Evolutionary conservation across 2,329 filamentous ascomycete genomes (phyloP), one percentile per base, ranked within the genome.

Genomic region (Cordyceps cicadae): DNA sequence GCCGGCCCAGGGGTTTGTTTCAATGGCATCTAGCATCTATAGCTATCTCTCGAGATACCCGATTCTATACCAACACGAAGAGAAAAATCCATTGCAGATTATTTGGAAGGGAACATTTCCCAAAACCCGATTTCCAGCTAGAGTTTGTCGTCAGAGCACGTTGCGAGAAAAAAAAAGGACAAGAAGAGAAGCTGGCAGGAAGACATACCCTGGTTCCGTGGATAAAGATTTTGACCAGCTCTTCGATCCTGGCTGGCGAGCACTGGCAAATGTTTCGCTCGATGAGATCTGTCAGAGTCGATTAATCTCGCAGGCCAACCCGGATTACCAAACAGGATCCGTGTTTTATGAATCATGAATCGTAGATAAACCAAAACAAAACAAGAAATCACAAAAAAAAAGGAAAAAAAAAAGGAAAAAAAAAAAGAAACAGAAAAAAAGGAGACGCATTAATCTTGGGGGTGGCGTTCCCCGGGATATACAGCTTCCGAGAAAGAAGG

Each of bases 151-250:
- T 2, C 21, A 29, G 4, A 7, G 51, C 3, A 46, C 15, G 21
- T 17, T 5, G 34, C 17, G 7, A 5, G 5, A 37, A 14, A 17
- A 19, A 19, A 17, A 21, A 5, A 29, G 7, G 29, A 29, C 5
- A 7, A 29, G 7, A 34, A 29, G 29, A 29, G 6, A 29, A 29
- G n/a, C 24, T 17, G n/a, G 34, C 17, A 17, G 37, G 37, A 3
- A 37, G 53, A 70, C 81, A 74, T 72, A 90, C 89, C 78, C 87
- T 89, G 17, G 91, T 95, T n/a, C 88, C 90, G 66, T 92, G 88
- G 52, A 92, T 84, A 69, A 97, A 97, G 55, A 97, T 90, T 65
- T 83, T 80, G 51, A 93, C 85, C 54, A 97, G 76, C 70, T 96
- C 88, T 67, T 96, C 91, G 62, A 97, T 83, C 49, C 91, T 80